Evolutionary conservation across 2,329 filamentous ascomycete genomes (phyloP).

Genomic region (Talaromyces funiculosus): DNA sequence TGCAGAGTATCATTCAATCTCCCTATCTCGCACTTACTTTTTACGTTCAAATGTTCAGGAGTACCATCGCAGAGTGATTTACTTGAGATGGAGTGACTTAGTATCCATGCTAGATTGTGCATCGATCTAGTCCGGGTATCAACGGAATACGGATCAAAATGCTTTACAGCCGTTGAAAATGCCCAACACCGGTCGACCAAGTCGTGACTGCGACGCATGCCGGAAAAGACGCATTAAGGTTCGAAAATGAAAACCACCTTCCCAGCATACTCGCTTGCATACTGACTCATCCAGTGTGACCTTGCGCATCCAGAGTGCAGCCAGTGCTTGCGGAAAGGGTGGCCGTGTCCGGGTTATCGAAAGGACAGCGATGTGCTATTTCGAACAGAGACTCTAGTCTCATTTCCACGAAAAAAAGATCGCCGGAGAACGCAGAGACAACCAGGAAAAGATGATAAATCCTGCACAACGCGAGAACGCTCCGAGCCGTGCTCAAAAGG

Average conservation of each 20-base stretch:
- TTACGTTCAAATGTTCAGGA: not conserved
- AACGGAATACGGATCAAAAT: not conserved
- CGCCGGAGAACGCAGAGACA: not conserved
- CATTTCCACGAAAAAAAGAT: not conserved
- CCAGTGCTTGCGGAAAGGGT: conserved; percentile 5
- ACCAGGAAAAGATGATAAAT: not conserved
- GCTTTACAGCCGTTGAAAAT: not conserved
- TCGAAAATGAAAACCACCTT: not conserved
- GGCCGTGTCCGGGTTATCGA: conserved; percentile 2
- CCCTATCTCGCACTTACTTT: too few relatives aligned
- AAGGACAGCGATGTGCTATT: conserved; percentile 1
- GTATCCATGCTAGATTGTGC: not conserved
- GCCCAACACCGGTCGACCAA: conserved; percentile 5
- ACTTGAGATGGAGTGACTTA: not conserved
- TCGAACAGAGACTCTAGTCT: conserved; percentile 1
- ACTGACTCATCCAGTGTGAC: conserved; percentile 1
- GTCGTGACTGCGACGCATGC: not conserved
- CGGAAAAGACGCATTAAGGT: conserved; percentile 7
- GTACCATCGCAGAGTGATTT: too few relatives aligned
- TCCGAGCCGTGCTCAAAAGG: not conserved
- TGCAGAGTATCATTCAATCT: too few relatives aligned
- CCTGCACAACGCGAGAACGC: not conserved
- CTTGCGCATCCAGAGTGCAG: not conserved
- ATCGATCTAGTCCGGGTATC: not conserved
- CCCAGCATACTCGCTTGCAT: not conserved